phyloP scores from a whole-genome alignment of 2,329 filamentous ascomycete species.

The Verticillium nonalfalfae region DNA sequence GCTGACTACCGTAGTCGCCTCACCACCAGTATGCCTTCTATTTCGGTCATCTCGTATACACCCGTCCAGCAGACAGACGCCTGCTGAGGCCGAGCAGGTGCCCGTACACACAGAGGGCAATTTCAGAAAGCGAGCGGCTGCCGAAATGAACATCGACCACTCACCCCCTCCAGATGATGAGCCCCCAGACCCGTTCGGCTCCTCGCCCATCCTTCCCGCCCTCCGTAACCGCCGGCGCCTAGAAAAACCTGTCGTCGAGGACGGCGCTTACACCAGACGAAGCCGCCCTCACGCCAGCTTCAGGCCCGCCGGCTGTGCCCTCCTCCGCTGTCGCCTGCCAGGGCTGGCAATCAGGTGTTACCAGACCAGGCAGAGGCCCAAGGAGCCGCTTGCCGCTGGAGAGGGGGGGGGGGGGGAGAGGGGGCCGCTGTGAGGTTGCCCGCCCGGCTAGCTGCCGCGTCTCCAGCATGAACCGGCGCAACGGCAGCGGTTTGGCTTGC shows the following conservation, averaged over 20 bases:
- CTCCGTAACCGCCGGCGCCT: conserved; percentile 11
- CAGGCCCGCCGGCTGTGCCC: background rate
- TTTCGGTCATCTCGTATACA: background rate
- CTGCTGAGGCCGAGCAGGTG: background rate
- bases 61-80: background rate
- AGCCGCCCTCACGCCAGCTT: background rate
- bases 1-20: too few relatives aligned
- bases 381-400: background rate
- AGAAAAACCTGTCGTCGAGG: conserved; percentile 1
- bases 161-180: background rate
- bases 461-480: background rate
- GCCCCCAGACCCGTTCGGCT: background rate
- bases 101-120: background rate
- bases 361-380: too few relatives aligned
- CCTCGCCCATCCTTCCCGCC: background rate
- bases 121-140: background rate
- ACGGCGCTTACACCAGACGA: conserved; percentile 10
- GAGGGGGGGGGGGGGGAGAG: too few relatives aligned
- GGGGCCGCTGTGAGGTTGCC: background rate
- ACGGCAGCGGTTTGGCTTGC: background rate
- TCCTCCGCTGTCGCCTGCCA: background rate
- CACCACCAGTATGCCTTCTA: background rate
- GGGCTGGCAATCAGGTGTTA: too few relatives aligned
- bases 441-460: background rate
- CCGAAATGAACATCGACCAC: background rate